Evolutionary conservation across 2,329 filamentous ascomycete species (phyloP).

Genomic region (Cordyceps pruinosa): DNA sequence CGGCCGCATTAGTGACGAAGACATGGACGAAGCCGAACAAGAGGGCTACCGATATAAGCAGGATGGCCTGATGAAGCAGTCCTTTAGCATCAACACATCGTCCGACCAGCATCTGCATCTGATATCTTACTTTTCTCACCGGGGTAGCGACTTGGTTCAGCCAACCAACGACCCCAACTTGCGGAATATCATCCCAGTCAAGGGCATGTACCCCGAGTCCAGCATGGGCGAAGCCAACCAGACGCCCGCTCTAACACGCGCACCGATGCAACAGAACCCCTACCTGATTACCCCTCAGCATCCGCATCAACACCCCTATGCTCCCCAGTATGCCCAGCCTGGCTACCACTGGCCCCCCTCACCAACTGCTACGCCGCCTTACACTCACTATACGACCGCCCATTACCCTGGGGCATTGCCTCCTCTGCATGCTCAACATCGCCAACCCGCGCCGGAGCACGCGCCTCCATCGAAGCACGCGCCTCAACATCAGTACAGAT

Average conservation of each 20-base stretch:
- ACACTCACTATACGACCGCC: conserved; percentile 37
- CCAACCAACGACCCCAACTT: conserved; percentile 75
- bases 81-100: conserved; percentile 95
- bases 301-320: conserved; percentile 28
- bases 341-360: conserved; percentile 51
- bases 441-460: conserved; percentile 18
- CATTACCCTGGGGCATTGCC: conserved; percentile 25
- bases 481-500: conserved; percentile 25
- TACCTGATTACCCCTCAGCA: conserved; percentile 31
- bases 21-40: conserved; percentile 75
- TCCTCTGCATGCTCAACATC: neutral
- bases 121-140: conserved; percentile 92
- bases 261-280: conserved; percentile 51
- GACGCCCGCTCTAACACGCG: conserved; percentile 72
- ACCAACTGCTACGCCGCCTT: conserved; percentile 48
- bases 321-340: conserved; percentile 35
- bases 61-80: conserved; percentile 98
- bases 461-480: conserved; percentile 17
- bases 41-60: conserved; percentile 93
- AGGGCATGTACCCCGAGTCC: conserved; percentile 96
- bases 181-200: conserved; percentile 75
- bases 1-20: conserved; percentile 72
- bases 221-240: conserved; percentile 80
- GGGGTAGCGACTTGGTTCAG: conserved; percentile 69
- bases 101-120: conserved; percentile 85